A percentile compares a stretch with the other conserved stretches of the same genome.
Evolutionary conservation across 2,329 filamentous ascomycete genomes (phyloP).

Genomic region (Paecilomyces variotii): DNA sequence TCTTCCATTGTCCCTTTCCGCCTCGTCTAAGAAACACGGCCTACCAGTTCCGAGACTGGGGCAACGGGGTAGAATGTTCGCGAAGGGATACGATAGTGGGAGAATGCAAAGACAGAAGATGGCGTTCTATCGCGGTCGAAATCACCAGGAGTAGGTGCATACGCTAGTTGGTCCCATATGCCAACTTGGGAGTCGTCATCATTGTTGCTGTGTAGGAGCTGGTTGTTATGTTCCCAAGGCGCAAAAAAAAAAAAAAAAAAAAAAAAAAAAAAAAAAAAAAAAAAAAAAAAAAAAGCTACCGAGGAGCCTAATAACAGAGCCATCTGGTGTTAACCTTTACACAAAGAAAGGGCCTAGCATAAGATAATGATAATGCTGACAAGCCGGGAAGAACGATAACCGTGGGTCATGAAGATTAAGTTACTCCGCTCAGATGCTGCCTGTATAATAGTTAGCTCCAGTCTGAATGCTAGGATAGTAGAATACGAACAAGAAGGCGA

Average conservation of each 20-base stretch:
- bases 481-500: not conserved
- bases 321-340: not conserved
- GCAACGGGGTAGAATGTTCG: slow-evolving; percentile 4
- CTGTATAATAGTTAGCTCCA: not conserved
- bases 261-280: too few species aligned
- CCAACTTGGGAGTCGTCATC: slow-evolving; percentile 6
- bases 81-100: slow-evolving; percentile 5
- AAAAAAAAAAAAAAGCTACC: slow-evolving; percentile 5
- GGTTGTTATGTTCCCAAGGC: slow-evolving; percentile 6
- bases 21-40: not conserved
- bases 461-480: not conserved
- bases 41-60: not conserved
- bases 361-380: slow-evolving; percentile 1
- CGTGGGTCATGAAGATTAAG: not conserved
- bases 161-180: slow-evolving; percentile 12
- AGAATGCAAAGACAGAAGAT: slow-evolving; percentile 9
- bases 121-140: slow-evolving; percentile 10
- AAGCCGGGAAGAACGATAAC: not conserved
- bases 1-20: slow-evolving; percentile 7
- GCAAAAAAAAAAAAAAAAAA: too few species aligned
- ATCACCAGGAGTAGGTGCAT: slow-evolving; percentile 14
- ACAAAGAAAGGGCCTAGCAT: not conserved
- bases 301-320: slow-evolving; percentile 4
- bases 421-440: not conserved
- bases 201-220: not conserved